A percentile compares a stretch with the other conserved stretches of the same genome.
Conservation (phyloP, 2,329 filamentous ascomycete species). For the Fusarium heterosporum region DNA sequence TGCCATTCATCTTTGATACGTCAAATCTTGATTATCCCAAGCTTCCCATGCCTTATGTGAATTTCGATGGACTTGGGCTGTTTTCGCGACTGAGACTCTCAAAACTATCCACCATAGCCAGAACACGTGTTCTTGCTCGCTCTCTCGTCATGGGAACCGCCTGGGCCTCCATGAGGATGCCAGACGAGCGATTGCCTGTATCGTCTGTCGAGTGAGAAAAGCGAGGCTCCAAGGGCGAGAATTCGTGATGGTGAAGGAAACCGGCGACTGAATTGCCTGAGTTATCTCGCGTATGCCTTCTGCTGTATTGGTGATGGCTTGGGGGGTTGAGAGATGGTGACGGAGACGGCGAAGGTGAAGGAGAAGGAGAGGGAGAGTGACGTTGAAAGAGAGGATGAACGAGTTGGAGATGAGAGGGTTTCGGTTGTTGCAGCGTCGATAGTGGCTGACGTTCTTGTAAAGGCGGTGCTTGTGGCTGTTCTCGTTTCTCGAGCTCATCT, state of each 20-base stretch:
- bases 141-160: slow-evolving; percentile 56
- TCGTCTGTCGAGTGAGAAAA: slow-evolving; percentile 49
- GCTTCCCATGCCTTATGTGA: not conserved
- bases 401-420: slow-evolving; percentile 32
- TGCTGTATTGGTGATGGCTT: not conserved
- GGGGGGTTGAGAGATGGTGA: slow-evolving; percentile 25
- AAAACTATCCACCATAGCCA: slow-evolving; percentile 67
- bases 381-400: slow-evolving; percentile 39
- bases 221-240: slow-evolving; percentile 36
- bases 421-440: slow-evolving; percentile 22
- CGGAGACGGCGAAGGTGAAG: slow-evolving; percentile 24
- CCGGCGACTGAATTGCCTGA: slow-evolving; percentile 31
- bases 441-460: slow-evolving; percentile 5
- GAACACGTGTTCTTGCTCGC: slow-evolving; percentile 59
- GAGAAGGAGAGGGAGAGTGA: slow-evolving; percentile 27
- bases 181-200: slow-evolving; percentile 44
- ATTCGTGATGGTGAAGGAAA: slow-evolving; percentile 39
- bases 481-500: slow-evolving; percentile 4
- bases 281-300: slow-evolving; percentile 29
- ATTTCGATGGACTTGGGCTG: slow-evolving; percentile 57
- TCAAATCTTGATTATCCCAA: not conserved
- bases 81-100: slow-evolving; percentile 60
- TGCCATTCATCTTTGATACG: not conserved
- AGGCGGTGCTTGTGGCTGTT: slow-evolving; percentile 3
- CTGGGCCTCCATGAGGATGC: slow-evolving; percentile 59